Conservation (phyloP, 176 grass and related monocot genomes). For the Secale cereale region DNA sequence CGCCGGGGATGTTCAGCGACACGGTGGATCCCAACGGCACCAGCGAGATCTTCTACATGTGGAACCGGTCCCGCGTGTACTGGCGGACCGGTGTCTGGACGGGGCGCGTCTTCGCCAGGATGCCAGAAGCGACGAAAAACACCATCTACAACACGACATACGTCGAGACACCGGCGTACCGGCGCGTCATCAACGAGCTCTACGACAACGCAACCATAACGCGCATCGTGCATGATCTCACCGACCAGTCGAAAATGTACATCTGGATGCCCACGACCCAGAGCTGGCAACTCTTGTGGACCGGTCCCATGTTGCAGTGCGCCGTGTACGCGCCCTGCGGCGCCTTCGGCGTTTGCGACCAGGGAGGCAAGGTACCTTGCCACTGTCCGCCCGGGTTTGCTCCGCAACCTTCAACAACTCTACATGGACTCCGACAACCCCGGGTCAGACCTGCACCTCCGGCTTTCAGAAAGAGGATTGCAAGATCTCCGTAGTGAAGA, state of each 20-base stretch:
- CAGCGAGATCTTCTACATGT: conserved; percentile 18
- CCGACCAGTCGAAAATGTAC: conserved; percentile 9
- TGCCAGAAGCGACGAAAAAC: conserved; percentile 25
- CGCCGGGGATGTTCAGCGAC: conserved; percentile 5
- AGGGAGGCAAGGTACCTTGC: background rate
- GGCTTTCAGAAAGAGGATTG: no score
- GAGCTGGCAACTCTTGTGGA: no score
- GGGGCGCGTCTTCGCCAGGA: background rate
- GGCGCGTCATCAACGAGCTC: background rate
- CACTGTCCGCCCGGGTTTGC: conserved; percentile 11
- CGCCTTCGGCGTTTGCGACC: conserved; percentile 11
- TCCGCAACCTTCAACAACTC: no score
- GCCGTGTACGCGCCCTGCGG: conserved; percentile 22
- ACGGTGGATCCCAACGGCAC: background rate
- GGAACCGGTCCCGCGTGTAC: conserved; percentile 9
- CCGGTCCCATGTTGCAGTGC: background rate
- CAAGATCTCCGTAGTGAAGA: no score
- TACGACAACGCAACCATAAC: conserved; percentile 19
- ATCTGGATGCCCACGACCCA: no score
- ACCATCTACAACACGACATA: conserved; percentile 10
- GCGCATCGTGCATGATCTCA: conserved; percentile 25
- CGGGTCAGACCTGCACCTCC: no score
- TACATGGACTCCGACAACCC: no score
- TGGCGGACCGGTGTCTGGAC: conserved; percentile 35
- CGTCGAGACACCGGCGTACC: background rate